Percentiles rank a stretch among this genome's conserved stretches.
These are phyloP conservation scores for Byssothecium circinans DNA, from an alignment of 2,329 filamentous ascomycete genomes.

Conservation along the genomic window DNA sequence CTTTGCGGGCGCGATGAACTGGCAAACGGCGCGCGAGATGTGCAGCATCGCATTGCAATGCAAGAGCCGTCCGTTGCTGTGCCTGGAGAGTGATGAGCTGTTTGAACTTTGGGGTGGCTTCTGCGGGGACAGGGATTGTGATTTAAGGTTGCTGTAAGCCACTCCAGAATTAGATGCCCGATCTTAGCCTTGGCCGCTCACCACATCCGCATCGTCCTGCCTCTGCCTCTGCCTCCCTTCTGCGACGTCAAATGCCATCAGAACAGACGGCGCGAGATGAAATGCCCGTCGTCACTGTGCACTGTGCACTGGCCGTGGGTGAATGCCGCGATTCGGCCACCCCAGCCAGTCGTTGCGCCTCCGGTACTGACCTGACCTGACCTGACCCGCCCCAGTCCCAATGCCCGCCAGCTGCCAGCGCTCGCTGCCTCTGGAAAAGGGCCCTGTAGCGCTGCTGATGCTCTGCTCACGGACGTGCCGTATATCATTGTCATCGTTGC, in stretches of 20 bases:
- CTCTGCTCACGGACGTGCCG: too few relatives aligned
- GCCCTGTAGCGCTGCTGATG: constrained; percentile 28
- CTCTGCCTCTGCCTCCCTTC: constrained; percentile 13
- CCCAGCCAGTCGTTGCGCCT: constrained; percentile 21
- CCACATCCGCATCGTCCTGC: constrained; percentile 30
- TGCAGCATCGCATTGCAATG: too few relatives aligned
- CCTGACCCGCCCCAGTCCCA: too few relatives aligned
- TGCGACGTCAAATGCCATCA: constrained; percentile 20
- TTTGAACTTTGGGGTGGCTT: constrained; percentile 24
- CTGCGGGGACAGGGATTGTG: constrained; percentile 31
- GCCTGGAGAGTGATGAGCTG: too few relatives aligned
- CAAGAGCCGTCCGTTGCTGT: too few relatives aligned
- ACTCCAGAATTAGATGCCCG: constrained; percentile 43
- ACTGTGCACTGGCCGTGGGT: constrained; percentile 30
- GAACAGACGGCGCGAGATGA: too few relatives aligned
- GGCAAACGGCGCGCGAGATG: too few relatives aligned
- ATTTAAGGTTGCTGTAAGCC: constrained; percentile 45
- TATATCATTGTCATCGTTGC: constrained; percentile 27
- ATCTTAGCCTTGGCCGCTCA: constrained; percentile 36
- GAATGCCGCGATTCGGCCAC: constrained; percentile 23
- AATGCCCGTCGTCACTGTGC: constrained; percentile 20
- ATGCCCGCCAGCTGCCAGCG: too few relatives aligned
- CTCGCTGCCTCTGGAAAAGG: constrained; percentile 20
- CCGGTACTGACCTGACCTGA: constrained; percentile 18
- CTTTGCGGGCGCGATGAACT: too few relatives aligned